These are phyloP conservation scores for Camellia japonica DNA, from an alignment of 148 eudicot genomes.

Conservation along the genomic window DNA sequence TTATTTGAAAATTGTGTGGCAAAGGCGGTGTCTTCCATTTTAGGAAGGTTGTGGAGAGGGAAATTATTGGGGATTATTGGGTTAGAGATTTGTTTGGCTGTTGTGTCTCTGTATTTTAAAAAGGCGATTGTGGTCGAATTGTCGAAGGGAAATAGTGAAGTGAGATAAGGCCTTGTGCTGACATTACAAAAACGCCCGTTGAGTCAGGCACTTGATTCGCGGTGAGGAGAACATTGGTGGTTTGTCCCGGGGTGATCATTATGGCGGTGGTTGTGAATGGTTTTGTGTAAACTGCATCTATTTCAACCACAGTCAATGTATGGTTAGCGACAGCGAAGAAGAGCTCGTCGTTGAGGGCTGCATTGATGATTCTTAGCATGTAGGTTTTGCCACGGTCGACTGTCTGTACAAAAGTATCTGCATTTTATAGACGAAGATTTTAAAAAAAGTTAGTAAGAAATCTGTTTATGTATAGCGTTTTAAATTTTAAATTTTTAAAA, in stretches of 20 bases:
- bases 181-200: conserved; percentile 11
- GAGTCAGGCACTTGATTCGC: conserved; percentile 12
- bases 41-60: conserved; percentile 26
- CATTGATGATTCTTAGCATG: conserved; percentile 21
- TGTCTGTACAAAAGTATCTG: conserved; percentile 20
- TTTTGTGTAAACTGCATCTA: conserved; percentile 16
- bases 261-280: conserved; percentile 19
- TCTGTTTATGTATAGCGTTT: neutral
- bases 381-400: conserved; percentile 18
- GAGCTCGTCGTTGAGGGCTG: conserved; percentile 20
- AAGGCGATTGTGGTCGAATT: conserved; percentile 21
- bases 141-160: conserved; percentile 20
- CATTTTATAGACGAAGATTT: neutral
- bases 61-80: neutral
- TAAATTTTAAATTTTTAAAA: neutral
- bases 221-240: conserved; percentile 20
- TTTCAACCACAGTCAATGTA: conserved; percentile 19
- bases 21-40: conserved; percentile 23
- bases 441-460: too few relatives aligned
- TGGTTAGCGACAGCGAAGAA: conserved; percentile 22
- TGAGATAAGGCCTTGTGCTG: conserved; percentile 25
- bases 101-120: conserved; percentile 4
- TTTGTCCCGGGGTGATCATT: conserved; percentile 22
- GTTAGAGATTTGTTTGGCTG: too few relatives aligned
- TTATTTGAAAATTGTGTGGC: conserved; percentile 13